phyloP scores from a whole-genome alignment of 2,329 filamentous ascomycete species.

The Didymosphaeria variabile region DNA sequence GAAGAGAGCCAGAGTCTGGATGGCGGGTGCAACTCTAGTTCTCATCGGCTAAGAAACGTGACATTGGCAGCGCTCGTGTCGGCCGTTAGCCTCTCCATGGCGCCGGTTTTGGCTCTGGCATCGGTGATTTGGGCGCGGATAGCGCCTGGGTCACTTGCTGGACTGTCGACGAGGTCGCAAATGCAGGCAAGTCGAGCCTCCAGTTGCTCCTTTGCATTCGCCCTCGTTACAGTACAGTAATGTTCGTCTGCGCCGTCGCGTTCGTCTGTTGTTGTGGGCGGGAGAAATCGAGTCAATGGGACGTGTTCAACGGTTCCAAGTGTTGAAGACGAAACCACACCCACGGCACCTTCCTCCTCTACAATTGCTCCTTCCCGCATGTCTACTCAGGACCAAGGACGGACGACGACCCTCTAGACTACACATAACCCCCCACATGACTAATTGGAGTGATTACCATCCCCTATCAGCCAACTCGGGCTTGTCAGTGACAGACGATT shows the following conservation, averaged over 20 bases:
- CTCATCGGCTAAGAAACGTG: background rate
- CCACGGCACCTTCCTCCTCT: background rate
- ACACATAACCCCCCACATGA: background rate
- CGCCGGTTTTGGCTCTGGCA: background rate
- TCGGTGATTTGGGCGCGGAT: slow-evolving; percentile 2
- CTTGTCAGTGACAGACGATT: background rate
- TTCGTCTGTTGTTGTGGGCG: background rate
- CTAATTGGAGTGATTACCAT: background rate
- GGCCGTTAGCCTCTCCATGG: slow-evolving; percentile 5
- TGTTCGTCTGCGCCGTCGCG: background rate
- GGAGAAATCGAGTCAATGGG: no score
- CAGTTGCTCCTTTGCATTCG: background rate
- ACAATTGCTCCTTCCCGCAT: background rate
- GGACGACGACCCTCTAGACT: background rate
- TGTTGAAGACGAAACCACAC: background rate
- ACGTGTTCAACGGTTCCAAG: background rate
- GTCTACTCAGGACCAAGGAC: background rate
- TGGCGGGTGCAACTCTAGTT: background rate
- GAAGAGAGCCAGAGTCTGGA: background rate
- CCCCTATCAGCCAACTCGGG: background rate
- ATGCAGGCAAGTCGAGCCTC: background rate
- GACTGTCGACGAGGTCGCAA: background rate
- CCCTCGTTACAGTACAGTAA: no score
- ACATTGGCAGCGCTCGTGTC: background rate
- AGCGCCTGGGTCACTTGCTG: slow-evolving; percentile 2